A percentile compares a stretch with the other conserved stretches of the same genome.
Evolutionary conservation across 169 alveolate species (phyloP).

Genomic region (Plasmodium yoelii): DNA sequence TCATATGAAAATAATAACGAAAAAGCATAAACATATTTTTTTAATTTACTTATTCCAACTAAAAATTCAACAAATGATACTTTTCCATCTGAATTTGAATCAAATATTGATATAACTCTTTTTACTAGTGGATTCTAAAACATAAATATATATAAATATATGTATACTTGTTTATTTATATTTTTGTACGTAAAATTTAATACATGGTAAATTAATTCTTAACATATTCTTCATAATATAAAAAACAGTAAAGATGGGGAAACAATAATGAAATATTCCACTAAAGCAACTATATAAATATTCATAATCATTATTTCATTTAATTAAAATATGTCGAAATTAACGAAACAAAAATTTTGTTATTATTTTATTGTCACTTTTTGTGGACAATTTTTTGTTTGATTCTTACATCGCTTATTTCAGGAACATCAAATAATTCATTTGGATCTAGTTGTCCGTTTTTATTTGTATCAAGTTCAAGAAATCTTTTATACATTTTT

Average conservation of each 20-base stretch:
- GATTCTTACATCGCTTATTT: slow-evolving; percentile 89
- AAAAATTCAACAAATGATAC: slow-evolving; percentile 97
- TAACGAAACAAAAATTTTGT: no score
- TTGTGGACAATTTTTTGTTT: neutral
- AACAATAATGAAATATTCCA: no score
- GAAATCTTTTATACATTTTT: slow-evolving; percentile 93
- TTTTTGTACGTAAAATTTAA: neutral
- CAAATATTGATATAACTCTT: slow-evolving; percentile 96
- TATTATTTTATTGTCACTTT: no score
- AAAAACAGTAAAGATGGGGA: no score
- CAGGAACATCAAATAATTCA: slow-evolving; percentile 96
- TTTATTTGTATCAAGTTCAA: slow-evolving; percentile 93
- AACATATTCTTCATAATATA: no score
- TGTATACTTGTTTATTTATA: neutral
- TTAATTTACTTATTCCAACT: slow-evolving; percentile 92
- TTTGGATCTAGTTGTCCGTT: slow-evolving; percentile 96
- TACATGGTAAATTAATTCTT: no score
- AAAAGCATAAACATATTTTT: slow-evolving; percentile 18
- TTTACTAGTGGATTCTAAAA: slow-evolving; percentile 95
- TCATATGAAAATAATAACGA: neutral
- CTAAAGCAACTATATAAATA: no score
- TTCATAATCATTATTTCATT: no score
- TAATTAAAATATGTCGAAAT: no score
- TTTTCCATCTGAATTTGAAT: slow-evolving; percentile 95
- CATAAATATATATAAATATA: slow-evolving; percentile 3